Evolutionary conservation across 768 basidiomycete genomes (phyloP), one percentile per base, ranked within the genome.

Genomic region (Phlebiopsis flavidoalba): DNA sequence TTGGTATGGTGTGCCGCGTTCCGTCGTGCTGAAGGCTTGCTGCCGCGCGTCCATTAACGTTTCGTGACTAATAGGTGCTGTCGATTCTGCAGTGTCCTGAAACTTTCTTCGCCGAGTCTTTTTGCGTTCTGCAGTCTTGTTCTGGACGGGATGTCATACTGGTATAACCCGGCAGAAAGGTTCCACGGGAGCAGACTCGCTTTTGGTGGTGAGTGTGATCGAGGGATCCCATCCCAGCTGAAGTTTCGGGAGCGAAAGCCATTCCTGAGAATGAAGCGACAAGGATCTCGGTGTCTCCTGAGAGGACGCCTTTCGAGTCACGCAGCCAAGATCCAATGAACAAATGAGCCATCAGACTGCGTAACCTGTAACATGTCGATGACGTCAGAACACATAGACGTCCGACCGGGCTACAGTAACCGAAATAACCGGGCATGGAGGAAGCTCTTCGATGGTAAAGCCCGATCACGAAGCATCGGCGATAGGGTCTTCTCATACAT

Each of bases 401-500:
- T 59, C 55, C 5, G 67, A 62, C n/a, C 71, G n/a, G 70, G 19
- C 58, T 62, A 49, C 50, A 63, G 58, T 46, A 67, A 74, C 75
- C n/a, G n/a, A n/a, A 76, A 21, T 75, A 1, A n/a, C 74, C n/a
- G n/a, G n/a, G 63, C 65, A 68, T 62, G 0, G 46, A 6, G 0
- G 31, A 65, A 45, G n/a, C n/a, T 69, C 64, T 54, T 74, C 69
- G 15, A 72, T 58, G 0, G 69, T 72, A 22, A 74, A 67, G n/a
- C 0, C 72, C 73, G 19, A 71, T 67, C 2, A 64, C 59, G 35
- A 71, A 70, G 4, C 69, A 57, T 3, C 67, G 60, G 36, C 67
- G 58, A n/a, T n/a, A 0, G 63, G 69, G 53, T 75, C 74, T 37
- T 68, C 61, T 1, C 62, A n/a, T n/a, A 60, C 69, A 75, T 71